Percentiles rank a stretch among this genome's conserved stretches.
Evolutionary conservation across 768 basidiomycete genomes (phyloP).

Genomic region (Clitopilus passeckerianus): DNA sequence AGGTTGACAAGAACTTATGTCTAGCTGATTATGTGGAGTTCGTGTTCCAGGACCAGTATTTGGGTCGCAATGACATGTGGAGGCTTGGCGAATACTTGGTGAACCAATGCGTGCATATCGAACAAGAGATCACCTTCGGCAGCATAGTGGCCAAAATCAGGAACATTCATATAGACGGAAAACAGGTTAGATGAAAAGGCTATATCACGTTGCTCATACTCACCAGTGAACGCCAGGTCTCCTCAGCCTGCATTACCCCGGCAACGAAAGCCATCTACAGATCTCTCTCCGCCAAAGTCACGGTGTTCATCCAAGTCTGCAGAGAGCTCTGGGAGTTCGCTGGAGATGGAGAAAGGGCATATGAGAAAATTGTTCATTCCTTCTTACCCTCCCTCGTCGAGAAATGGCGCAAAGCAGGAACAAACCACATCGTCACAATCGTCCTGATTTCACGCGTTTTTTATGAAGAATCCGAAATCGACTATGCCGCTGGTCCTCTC

Average conservation of each 20-base stretch:
- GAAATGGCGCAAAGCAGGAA: slow-evolving; percentile 78
- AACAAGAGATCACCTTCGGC: slow-evolving; percentile 84
- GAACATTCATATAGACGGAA: slow-evolving; percentile 65
- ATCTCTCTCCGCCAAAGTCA: slow-evolving; percentile 86
- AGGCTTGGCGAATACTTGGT: slow-evolving; percentile 78
- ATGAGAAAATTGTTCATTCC: slow-evolving; percentile 97
- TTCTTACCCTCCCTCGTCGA: slow-evolving; percentile 88
- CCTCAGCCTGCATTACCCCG: slow-evolving; percentile 74
- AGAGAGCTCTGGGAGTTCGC: slow-evolving; percentile 96
- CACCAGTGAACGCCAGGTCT: slow-evolving; percentile 44
- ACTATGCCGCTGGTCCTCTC: slow-evolving; percentile 80
- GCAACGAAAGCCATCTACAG: slow-evolving; percentile 87
- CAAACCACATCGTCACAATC: slow-evolving; percentile 92
- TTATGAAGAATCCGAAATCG: slow-evolving; percentile 79
- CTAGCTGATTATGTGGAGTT: slow-evolving; percentile 83
- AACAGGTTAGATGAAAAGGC: slow-evolving; percentile 41
- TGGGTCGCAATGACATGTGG: slow-evolving; percentile 98
- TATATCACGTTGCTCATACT: slow-evolving; percentile 2
- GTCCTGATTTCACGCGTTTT: slow-evolving; percentile 91
- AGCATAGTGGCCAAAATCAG: slow-evolving; percentile 80
- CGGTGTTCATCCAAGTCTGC: slow-evolving; percentile 95
- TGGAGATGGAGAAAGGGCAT: slow-evolving; percentile 92
- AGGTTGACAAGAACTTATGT: slow-evolving; percentile 66
- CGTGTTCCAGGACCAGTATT: slow-evolving; percentile 91
- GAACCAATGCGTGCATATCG: slow-evolving; percentile 75